Percentiles rank a stretch among this genome's conserved stretches.
Conservation (phyloP, 257 asterid genomes). For the Gardenia jasminoides region DNA sequence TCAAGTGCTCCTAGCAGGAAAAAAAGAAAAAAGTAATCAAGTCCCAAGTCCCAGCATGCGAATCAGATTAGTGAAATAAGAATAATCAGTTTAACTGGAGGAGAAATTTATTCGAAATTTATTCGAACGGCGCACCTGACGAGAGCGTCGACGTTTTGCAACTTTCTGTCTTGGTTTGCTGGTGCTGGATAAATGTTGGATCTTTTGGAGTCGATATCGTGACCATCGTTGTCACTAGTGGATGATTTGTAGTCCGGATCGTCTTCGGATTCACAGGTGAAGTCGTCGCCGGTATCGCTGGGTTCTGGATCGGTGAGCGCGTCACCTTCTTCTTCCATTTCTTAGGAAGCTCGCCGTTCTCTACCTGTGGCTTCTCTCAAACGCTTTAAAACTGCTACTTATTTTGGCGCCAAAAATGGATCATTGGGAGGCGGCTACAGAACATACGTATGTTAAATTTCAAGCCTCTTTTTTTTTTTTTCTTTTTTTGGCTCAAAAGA, state of each 20-base stretch:
- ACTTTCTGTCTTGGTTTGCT: slow-evolving; percentile 42
- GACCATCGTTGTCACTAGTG: slow-evolving; percentile 40
- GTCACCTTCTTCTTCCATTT: slow-evolving; percentile 58
- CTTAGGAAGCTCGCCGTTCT: neutral
- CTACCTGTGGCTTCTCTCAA: slow-evolving; percentile 5
- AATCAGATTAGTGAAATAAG: neutral
- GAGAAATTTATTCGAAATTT: neutral
- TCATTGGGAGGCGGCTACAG: neutral
- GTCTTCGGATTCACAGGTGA: slow-evolving; percentile 18
- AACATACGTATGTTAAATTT: too few species aligned
- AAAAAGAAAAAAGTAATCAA: too few species aligned
- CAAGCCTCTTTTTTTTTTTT: too few species aligned
- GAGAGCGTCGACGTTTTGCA: slow-evolving; percentile 68
- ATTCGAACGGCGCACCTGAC: slow-evolving; percentile 40
- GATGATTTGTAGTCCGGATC: slow-evolving; percentile 36
- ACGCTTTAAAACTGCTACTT: slow-evolving; percentile 3
- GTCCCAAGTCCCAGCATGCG: too few species aligned
- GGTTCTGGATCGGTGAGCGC: slow-evolving; percentile 41
- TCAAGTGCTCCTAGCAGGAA: too few species aligned
- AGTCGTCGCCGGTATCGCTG: slow-evolving; percentile 42
- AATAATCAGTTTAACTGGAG: neutral
- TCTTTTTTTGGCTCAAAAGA: too few species aligned
- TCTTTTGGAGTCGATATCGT: slow-evolving; percentile 27
- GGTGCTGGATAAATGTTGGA: slow-evolving; percentile 39
- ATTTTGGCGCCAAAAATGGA: slow-evolving; percentile 16